These are phyloP conservation scores for Artomyces pyxidatus DNA, from an alignment of 768 basidiomycete species.

Conservation along the genomic window DNA sequence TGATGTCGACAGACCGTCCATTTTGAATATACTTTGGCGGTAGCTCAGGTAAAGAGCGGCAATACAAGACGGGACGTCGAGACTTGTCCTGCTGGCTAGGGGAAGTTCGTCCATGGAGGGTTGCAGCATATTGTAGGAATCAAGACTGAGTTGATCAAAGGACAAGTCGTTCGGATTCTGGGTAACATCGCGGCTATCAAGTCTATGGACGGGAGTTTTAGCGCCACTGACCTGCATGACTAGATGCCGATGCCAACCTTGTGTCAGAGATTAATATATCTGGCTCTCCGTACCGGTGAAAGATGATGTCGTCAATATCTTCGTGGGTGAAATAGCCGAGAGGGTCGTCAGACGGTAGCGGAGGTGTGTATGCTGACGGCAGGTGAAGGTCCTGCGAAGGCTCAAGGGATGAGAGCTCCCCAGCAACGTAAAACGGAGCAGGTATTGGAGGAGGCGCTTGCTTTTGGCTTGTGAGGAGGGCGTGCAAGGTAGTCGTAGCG, in stretches of 20 bases:
- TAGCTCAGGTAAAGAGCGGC: slow-evolving; percentile 34
- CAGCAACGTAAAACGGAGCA: neutral
- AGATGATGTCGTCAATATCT: neutral
- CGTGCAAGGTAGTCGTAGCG: slow-evolving; percentile 26
- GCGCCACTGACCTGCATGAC: too few relatives aligned
- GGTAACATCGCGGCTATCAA: too few relatives aligned
- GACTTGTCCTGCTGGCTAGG: too few relatives aligned
- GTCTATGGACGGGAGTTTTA: too few relatives aligned
- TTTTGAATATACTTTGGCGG: slow-evolving; percentile 16
- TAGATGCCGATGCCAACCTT: too few relatives aligned
- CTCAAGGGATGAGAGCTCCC: neutral
- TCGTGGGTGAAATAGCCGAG: neutral
- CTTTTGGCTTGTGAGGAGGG: neutral
- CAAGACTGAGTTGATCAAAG: slow-evolving; percentile 1
- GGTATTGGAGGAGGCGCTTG: neutral
- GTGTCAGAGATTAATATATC: neutral
- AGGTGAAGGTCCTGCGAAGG: neutral
- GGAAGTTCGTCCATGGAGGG: slow-evolving; percentile 3
- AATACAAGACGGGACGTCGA: slow-evolving; percentile 32
- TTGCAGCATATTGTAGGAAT: neutral
- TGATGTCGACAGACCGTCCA: slow-evolving; percentile 9
- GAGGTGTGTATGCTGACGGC: neutral
- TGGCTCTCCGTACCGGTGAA: neutral
- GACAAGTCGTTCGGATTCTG: neutral
- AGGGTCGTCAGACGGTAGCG: neutral